Base-by-base conservation (phyloP, 768 basidiomycete species). In the Imleria badia region DNA sequence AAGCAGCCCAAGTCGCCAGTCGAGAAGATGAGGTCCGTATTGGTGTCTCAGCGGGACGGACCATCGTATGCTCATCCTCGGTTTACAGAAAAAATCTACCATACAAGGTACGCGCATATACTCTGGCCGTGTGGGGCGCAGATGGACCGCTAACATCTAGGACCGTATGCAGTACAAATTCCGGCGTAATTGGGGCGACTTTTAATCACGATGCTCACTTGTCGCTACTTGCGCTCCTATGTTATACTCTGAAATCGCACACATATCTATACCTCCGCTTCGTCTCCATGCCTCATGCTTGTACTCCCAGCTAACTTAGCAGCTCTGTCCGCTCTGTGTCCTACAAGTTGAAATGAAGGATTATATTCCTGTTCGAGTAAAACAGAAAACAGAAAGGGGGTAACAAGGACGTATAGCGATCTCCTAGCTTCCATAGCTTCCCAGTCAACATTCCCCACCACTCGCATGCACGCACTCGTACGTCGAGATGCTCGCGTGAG, bases 391-490 rank as follows among this genome's bases (percentile, higher is more conserved):
- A 26, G 26, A 52, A 51, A n/a, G 29, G 20, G 36, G 48, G 48
- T 45, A 47, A 53, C 43, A 48, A 20, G n/a, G 17, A 7, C 12
- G 6, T 36, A 19, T n/a, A n/a, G n/a, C n/a, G n/a, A n/a, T n/a
- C n/a, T n/a, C n/a, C n/a, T n/a, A n/a, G n/a, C n/a, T 71, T 98
- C 96, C 20, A 99, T 86, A 3, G 85, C 85, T 31, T 85, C 86
- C 94, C 92, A 96, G 66, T 98, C 95, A n/a, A 98, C 76, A 52
- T 81, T 84, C 1, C 89, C 87, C 14, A n/a, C 82, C 83, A 60
- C 87, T 87, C 8, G 83, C 82, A 69, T 98, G 98, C 44, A 96
- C 81, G 54, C 88, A 88, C 73, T 98, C 94, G 67, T 94, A 98
- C 11, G 89, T 87, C 6, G 86, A 78, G 47, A 96, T 84, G 70